phyloP scores from a whole-genome alignment of 2,329 filamentous ascomycete species.

The Dryadomyces quercus-mongolicae region DNA sequence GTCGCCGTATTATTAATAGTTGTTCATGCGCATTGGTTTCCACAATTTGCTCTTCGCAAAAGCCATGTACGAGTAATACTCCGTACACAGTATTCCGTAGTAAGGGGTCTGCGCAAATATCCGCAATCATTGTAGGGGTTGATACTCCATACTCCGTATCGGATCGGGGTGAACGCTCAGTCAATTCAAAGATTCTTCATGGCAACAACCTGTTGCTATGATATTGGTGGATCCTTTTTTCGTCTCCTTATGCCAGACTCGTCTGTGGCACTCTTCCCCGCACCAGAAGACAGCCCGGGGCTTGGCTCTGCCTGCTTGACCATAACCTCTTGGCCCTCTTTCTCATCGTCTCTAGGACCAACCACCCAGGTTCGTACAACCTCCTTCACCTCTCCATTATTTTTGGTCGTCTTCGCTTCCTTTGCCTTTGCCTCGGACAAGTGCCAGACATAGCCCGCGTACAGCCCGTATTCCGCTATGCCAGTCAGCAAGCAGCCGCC shows the following conservation, averaged over 20 bases:
- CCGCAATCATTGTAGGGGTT: no score
- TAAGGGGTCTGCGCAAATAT: no score
- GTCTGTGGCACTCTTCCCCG: neutral
- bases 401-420: constrained; percentile 41
- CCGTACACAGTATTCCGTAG: no score
- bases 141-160: neutral
- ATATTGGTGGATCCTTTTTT: neutral
- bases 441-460: constrained; percentile 62
- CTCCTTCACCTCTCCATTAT: constrained; percentile 46
- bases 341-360: constrained; percentile 17
- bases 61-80: no score
- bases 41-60: no score
- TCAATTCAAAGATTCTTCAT: neutral
- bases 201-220: neutral
- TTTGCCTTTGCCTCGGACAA: constrained; percentile 55
- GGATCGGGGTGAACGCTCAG: no score
- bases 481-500: constrained; percentile 58
- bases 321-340: constrained; percentile 10
- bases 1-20: neutral
- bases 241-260: neutral
- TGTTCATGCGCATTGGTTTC: no score
- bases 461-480: constrained; percentile 66
- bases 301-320: neutral
- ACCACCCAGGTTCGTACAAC: constrained; percentile 63
- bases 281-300: neutral